A percentile compares a stretch with the other conserved stretches of the same genome.
These are phyloP conservation scores for Nakaseomyces bracarensis DNA, from an alignment of 1,139 yeast species.

Conservation along the genomic window DNA sequence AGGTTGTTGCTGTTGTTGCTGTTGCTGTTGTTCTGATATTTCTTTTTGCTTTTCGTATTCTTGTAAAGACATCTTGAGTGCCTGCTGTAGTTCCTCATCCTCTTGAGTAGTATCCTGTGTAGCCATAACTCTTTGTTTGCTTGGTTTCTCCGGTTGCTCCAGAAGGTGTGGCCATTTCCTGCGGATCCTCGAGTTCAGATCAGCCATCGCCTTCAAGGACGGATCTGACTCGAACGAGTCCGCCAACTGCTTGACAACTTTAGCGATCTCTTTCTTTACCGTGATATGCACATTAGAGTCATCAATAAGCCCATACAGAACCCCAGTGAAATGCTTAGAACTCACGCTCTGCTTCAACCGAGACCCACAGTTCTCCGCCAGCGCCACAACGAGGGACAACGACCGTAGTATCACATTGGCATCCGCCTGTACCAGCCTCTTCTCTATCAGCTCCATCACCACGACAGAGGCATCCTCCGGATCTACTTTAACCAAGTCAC, in stretches of 20 bases:
- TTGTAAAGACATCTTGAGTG: slow-evolving; percentile 64
- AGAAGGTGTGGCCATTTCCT: slow-evolving; percentile 41
- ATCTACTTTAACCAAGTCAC: slow-evolving; percentile 66
- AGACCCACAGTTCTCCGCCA: slow-evolving; percentile 93
- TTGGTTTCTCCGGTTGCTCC: slow-evolving; percentile 47
- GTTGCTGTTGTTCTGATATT: slow-evolving; percentile 7
- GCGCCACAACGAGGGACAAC: slow-evolving; percentile 58
- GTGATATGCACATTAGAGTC: slow-evolving; percentile 55
- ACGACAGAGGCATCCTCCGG: slow-evolving; percentile 48
- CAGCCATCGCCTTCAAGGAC: slow-evolving; percentile 60
- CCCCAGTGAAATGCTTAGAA: slow-evolving; percentile 53
- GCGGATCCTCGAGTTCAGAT: slow-evolving; percentile 44
- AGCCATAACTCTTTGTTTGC: slow-evolving; percentile 42
- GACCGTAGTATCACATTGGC: slow-evolving; percentile 77
- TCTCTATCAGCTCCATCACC: slow-evolving; percentile 36
- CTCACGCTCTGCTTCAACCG: slow-evolving; percentile 78
- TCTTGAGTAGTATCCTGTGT: slow-evolving; percentile 47
- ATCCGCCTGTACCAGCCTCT: slow-evolving; percentile 51
- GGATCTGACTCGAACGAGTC: slow-evolving; percentile 59
- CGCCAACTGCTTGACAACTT: slow-evolving; percentile 58
- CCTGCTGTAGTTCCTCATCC: slow-evolving; percentile 75
- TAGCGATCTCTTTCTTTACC: slow-evolving; percentile 59
- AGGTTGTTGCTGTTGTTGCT: slow-evolving; percentile 8
- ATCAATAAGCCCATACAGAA: slow-evolving; percentile 47
- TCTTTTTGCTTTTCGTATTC: slow-evolving; percentile 38